A percentile compares a stretch with the other conserved stretches of the same genome.
Evolutionary conservation across 768 basidiomycete genomes (phyloP).

Genomic region (Daedaleopsis nitida): DNA sequence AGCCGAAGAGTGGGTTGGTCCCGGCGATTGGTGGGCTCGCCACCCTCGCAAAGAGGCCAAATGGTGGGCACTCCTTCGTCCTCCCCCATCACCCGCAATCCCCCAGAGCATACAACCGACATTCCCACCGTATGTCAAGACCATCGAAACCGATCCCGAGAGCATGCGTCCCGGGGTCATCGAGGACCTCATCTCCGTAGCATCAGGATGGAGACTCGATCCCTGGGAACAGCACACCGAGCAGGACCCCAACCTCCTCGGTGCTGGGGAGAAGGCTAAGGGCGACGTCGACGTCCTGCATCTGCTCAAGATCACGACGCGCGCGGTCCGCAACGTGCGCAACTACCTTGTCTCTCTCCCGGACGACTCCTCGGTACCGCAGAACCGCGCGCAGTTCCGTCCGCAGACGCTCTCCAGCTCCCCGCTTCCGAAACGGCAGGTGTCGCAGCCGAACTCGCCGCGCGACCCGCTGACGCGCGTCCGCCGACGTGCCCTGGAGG

Average conservation of each 20-base stretch:
- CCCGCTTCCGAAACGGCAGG: slow-evolving; percentile 38
- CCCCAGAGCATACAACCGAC: slow-evolving; percentile 47
- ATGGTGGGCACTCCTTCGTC: slow-evolving; percentile 50
- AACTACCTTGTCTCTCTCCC: slow-evolving; percentile 84
- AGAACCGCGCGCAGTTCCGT: slow-evolving; percentile 46
- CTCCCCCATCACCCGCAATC: slow-evolving; percentile 72
- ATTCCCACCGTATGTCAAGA: slow-evolving; percentile 60
- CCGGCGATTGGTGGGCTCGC: slow-evolving; percentile 70
- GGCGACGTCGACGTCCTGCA: slow-evolving; percentile 61
- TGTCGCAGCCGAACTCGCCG: slow-evolving; percentile 36
- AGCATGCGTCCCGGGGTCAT: slow-evolving; percentile 76
- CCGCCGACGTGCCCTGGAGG: slow-evolving; percentile 79
- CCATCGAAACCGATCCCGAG: slow-evolving; percentile 74
- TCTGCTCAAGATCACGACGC: slow-evolving; percentile 77
- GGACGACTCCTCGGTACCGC: slow-evolving; percentile 58
- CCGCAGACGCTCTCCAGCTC: slow-evolving; percentile 43
- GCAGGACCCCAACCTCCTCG: slow-evolving; percentile 26
- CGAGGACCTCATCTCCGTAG: slow-evolving; percentile 67
- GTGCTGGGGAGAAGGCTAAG: slow-evolving; percentile 22
- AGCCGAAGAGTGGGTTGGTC: slow-evolving; percentile 62
- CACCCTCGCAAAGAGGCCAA: slow-evolving; percentile 40
- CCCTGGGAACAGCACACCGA: slow-evolving; percentile 7
- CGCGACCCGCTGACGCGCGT: slow-evolving; percentile 69
- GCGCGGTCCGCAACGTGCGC: slow-evolving; percentile 77
- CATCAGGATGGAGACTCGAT: slow-evolving; percentile 62